Conservation (phyloP, 129 eudicot species). For the Heracleum sosnowskyi region DNA sequence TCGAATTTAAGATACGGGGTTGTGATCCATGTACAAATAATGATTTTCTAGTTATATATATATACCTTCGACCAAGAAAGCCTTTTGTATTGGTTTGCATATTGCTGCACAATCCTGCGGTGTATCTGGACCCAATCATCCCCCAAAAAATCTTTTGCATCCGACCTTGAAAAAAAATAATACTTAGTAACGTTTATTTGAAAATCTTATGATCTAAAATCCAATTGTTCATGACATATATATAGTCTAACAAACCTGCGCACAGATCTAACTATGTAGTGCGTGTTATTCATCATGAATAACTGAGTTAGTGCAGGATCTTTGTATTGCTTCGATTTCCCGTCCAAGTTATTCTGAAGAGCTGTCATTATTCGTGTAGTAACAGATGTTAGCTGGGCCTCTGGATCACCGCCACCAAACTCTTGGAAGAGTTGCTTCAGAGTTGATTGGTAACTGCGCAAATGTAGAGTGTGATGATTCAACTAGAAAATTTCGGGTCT, state of each 20-base stretch:
- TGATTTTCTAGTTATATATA: neutral
- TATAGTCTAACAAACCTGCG: constrained; percentile 41
- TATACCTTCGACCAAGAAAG: constrained; percentile 87
- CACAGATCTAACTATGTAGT: constrained; percentile 86
- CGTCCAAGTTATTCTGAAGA: constrained; percentile 75
- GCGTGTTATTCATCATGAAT: constrained; percentile 93
- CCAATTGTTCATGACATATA: neutral
- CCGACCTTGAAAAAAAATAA: constrained; percentile 47
- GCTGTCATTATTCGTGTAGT: constrained; percentile 79
- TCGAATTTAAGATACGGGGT: neutral
- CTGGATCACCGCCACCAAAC: constrained; percentile 40
- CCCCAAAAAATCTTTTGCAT: constrained; percentile 83
- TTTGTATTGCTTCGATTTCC: constrained; percentile 82
- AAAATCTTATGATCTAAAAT: neutral
- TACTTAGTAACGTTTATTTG: neutral
- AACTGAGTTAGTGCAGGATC: constrained; percentile 82
- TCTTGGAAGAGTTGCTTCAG: constrained; percentile 71
- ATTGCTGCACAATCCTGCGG: constrained; percentile 86
- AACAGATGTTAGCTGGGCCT: constrained; percentile 48
- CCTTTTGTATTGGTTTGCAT: constrained; percentile 92
- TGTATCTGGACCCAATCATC: constrained; percentile 98
- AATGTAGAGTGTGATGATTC: neutral
- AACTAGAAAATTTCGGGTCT: neutral
- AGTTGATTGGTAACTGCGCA: constrained; percentile 71
- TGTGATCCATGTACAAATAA: neutral